Evolutionary conservation across 225 moss, liverwort and hornwort species (phyloP).

Genomic region (Physcomitrium patens): DNA sequence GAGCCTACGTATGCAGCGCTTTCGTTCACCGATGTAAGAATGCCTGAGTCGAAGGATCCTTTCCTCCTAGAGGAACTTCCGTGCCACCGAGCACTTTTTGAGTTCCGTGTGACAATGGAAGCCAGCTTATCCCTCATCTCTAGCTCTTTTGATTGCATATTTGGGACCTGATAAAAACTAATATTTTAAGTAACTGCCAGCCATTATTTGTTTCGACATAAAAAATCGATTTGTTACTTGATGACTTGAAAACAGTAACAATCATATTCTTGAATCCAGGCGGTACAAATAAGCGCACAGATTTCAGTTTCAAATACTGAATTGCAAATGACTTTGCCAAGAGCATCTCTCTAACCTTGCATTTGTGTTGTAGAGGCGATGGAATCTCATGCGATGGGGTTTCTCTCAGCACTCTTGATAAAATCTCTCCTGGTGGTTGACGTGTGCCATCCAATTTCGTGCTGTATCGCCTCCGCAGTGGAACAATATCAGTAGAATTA

Average conservation of each 20-base stretch:
- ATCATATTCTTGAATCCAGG: too few relatives aligned
- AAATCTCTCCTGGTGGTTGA: slow-evolving; percentile 23
- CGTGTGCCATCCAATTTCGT: slow-evolving; percentile 31
- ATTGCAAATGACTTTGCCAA: too few relatives aligned
- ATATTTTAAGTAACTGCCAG: background rate
- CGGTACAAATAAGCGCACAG: too few relatives aligned
- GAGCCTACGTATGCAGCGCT: slow-evolving; percentile 14
- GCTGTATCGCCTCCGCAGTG: slow-evolving; percentile 56
- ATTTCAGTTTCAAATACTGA: too few relatives aligned
- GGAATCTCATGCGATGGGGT: slow-evolving; percentile 17
- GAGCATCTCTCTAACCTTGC: slow-evolving; percentile 10
- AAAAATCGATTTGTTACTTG: too few relatives aligned
- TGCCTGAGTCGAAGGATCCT: slow-evolving; percentile 29
- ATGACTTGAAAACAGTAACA: too few relatives aligned
- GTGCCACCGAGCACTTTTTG: slow-evolving; percentile 11
- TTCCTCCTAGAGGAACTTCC: slow-evolving; percentile 32
- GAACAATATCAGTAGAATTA: slow-evolving; percentile 39
- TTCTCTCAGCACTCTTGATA: slow-evolving; percentile 23
- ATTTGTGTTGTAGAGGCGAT: background rate
- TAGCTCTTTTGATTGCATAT: slow-evolving; percentile 10
- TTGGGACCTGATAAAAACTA: slow-evolving; percentile 13
- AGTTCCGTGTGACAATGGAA: background rate
- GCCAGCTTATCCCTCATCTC: slow-evolving; percentile 16
- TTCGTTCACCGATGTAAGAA: slow-evolving; percentile 27
- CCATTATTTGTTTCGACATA: too few relatives aligned